Evolutionary conservation across 2,329 filamentous ascomycete genomes (phyloP).

Genomic region (Penicillium brevicompactum): DNA sequence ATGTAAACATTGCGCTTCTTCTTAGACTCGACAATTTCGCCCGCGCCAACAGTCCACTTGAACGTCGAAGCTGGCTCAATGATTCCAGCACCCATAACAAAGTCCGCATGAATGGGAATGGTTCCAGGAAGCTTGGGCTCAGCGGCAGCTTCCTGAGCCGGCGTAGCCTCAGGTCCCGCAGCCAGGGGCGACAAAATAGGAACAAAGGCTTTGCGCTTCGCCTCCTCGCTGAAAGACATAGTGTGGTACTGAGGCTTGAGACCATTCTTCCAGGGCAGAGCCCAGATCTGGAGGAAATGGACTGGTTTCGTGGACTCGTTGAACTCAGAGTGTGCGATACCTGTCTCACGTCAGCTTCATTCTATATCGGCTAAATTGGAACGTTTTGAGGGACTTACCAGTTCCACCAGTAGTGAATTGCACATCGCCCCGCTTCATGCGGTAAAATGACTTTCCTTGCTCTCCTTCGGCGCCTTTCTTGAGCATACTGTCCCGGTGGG

Average conservation of each 20-base stretch:
- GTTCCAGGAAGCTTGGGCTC: constrained; percentile 64
- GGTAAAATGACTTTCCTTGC: constrained; percentile 65
- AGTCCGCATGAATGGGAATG: constrained; percentile 82
- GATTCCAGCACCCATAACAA: constrained; percentile 79
- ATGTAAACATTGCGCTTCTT: constrained; percentile 72
- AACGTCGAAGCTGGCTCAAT: constrained; percentile 67
- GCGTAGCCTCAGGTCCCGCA: constrained; percentile 63
- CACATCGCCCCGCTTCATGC: constrained; percentile 77
- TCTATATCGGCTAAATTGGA: constrained; percentile 2
- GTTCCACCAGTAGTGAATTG: constrained; percentile 90
- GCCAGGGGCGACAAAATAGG: constrained; percentile 75
- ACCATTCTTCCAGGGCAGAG: constrained; percentile 72
- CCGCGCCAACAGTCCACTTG: constrained; percentile 69
- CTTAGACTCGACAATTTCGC: constrained; percentile 37
- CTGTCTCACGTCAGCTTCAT: constrained; percentile 29
- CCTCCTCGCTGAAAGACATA: constrained; percentile 68
- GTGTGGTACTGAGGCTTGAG: constrained; percentile 78
- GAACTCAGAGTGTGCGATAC: constrained; percentile 78
- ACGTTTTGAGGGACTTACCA: constrained; percentile 44
- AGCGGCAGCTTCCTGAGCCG: constrained; percentile 64
- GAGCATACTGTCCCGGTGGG: constrained; percentile 84
- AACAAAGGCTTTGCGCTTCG: constrained; percentile 71
- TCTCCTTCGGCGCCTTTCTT: constrained; percentile 66
- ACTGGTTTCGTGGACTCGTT: constrained; percentile 73
- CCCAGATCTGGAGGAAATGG: constrained; percentile 91